Conservation (phyloP, 192 early-diverging fungal species). For the Thamnidium elegans region DNA sequence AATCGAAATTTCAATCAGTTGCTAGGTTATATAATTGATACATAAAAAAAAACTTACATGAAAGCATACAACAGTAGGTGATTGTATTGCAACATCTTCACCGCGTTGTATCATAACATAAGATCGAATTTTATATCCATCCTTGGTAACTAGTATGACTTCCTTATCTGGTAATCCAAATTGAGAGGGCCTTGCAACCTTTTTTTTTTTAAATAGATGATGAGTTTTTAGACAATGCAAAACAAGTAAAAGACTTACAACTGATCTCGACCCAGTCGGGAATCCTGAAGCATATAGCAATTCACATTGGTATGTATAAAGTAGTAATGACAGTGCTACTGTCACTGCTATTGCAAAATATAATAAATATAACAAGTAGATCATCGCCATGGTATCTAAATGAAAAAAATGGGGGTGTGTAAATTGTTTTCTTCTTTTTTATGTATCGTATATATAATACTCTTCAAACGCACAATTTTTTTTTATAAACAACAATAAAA, state of each 20-base stretch:
- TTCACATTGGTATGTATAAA: constrained; percentile 38
- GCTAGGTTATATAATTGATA: background rate
- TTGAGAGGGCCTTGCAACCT: constrained; percentile 69
- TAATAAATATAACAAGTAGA: constrained; percentile 26
- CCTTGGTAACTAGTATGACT: constrained; percentile 74
- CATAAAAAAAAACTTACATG: constrained; percentile 53
- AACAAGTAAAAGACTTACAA: constrained; percentile 18
- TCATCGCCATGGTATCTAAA: constrained; percentile 6
- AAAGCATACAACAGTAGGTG: constrained; percentile 66
- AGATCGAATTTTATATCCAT: constrained; percentile 72
- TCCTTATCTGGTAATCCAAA: constrained; percentile 61
- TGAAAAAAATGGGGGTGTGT: background rate
- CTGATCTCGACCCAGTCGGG: constrained; percentile 34
- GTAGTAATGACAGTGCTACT: constrained; percentile 21
- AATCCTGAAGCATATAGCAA: constrained; percentile 32
- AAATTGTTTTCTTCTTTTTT: no score
- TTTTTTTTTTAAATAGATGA: background rate
- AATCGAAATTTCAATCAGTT: background rate
- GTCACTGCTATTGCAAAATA: constrained; percentile 27
- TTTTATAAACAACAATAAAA: background rate
- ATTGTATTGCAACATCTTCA: constrained; percentile 50
- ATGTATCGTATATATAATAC: no score
- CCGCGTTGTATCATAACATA: constrained; percentile 70
- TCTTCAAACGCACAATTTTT: background rate
- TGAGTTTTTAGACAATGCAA: background rate